Percentiles rank a stretch among this genome's conserved stretches.
Conservation (phyloP, 1,284 basidiomycete genomes). For the Entoloma clypeatum region DNA sequence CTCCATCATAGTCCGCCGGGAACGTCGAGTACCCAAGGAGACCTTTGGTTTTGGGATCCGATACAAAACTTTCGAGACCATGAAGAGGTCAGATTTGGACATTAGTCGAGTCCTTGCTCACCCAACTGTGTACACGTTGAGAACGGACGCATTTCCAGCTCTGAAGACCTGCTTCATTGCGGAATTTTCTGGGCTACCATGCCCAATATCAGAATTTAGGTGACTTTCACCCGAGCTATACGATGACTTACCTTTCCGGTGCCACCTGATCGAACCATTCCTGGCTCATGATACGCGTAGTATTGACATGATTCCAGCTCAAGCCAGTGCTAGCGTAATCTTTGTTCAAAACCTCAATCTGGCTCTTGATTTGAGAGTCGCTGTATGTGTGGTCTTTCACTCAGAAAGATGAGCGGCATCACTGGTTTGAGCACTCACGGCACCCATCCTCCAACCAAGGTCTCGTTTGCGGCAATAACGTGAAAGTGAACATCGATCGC, state of each 20-base stretch:
- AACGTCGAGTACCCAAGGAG: slow-evolving; percentile 40
- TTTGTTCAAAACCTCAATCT: slow-evolving; percentile 31
- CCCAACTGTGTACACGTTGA: slow-evolving; percentile 38
- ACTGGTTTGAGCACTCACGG: slow-evolving; percentile 20
- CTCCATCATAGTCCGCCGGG: slow-evolving; percentile 30
- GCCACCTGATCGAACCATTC: slow-evolving; percentile 37
- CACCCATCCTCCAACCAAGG: slow-evolving; percentile 29
- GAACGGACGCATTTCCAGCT: slow-evolving; percentile 26
- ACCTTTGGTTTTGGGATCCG: slow-evolving; percentile 18
- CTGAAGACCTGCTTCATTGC: slow-evolving; percentile 31
- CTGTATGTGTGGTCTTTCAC: slow-evolving; percentile 15
- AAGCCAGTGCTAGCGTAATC: slow-evolving; percentile 30
- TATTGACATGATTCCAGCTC: slow-evolving; percentile 32
- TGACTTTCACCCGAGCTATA: neutral
- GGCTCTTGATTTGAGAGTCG: slow-evolving; percentile 29
- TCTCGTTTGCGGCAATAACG: slow-evolving; percentile 31
- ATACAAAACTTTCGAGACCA: slow-evolving; percentile 7
- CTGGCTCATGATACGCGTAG: slow-evolving; percentile 33
- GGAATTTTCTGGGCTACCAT: slow-evolving; percentile 20
- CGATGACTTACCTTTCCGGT: slow-evolving; percentile 24
- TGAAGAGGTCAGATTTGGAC: neutral
- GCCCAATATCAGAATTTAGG: neutral
- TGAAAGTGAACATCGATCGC: slow-evolving; percentile 34
- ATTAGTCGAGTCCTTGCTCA: slow-evolving; percentile 8
- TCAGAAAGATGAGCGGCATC: neutral